Conservation (phyloP, 2,329 filamentous ascomycete genomes). For the Aureobasidium musti region DNA sequence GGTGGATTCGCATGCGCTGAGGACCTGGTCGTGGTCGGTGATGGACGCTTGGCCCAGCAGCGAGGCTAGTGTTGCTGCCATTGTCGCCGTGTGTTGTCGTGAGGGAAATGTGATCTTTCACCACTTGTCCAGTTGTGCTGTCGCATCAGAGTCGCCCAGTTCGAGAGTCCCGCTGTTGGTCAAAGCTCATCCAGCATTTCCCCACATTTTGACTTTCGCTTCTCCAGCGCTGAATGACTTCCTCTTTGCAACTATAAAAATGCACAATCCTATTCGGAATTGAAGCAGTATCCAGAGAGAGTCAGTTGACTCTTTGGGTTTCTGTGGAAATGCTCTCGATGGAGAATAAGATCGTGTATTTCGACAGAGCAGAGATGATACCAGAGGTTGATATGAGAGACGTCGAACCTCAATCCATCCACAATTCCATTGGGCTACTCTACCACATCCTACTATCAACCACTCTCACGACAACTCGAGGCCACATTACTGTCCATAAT, state of each 20-base stretch:
- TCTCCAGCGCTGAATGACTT: background rate
- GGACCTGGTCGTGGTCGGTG: constrained; percentile 72
- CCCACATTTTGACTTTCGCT: constrained; percentile 18
- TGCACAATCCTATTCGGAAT: background rate
- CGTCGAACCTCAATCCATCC: background rate
- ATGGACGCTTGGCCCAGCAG: constrained; percentile 61
- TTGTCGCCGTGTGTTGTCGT: background rate
- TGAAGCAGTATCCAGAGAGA: background rate
- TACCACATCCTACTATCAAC: background rate
- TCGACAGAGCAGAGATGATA: background rate
- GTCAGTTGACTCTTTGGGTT: background rate
- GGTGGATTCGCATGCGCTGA: constrained; percentile 62
- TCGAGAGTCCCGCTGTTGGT: constrained; percentile 6
- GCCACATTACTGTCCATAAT: background rate
- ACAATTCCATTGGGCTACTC: background rate
- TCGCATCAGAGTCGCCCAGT: background rate
- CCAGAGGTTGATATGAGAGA: background rate
- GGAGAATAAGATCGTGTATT: background rate
- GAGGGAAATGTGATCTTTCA: background rate
- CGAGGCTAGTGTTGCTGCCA: constrained; percentile 48
- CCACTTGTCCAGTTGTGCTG: background rate
- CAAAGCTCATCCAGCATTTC: background rate
- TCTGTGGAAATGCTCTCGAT: background rate
- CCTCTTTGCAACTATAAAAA: background rate
- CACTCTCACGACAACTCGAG: background rate